Conservation (phyloP, 192 early-diverging fungal genomes). For the Dissophora ornata region DNA sequence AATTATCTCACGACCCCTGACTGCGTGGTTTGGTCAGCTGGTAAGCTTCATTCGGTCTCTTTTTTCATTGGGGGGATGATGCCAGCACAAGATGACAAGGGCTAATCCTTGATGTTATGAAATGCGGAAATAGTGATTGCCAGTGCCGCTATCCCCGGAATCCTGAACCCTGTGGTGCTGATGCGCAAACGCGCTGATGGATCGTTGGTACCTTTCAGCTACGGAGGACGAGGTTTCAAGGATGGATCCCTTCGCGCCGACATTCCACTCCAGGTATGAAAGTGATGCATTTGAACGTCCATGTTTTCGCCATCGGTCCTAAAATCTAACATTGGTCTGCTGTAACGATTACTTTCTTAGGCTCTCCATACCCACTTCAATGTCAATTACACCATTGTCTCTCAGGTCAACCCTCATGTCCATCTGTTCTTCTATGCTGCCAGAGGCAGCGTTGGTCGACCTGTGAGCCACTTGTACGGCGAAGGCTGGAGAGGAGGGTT, state of each 20-base stretch:
- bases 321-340: too few species aligned
- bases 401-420: constrained; percentile 92
- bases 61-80: too few species aligned
- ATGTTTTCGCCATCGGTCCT: too few species aligned
- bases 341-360: neutral
- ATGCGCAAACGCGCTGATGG: constrained; percentile 79
- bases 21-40: constrained; percentile 87
- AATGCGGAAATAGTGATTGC: constrained; percentile 70
- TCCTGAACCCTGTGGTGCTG: constrained; percentile 85
- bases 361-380: constrained; percentile 82
- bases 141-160: constrained; percentile 84
- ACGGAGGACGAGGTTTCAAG: constrained; percentile 78
- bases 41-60: constrained; percentile 24
- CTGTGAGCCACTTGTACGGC: constrained; percentile 75
- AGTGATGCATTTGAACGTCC: too few species aligned
- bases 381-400: constrained; percentile 87
- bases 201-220: constrained; percentile 77
- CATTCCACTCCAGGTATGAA: constrained; percentile 70
- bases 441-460: constrained; percentile 79
- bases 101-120: neutral
- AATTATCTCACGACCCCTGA: constrained; percentile 91
- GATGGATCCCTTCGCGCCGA: constrained; percentile 90
- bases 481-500: constrained; percentile 94
- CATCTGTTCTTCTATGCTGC: constrained; percentile 88
- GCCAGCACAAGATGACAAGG: too few species aligned